Evolutionary conservation across 805 yeast species (phyloP).

Genomic region (Candida tammaniensis): DNA sequence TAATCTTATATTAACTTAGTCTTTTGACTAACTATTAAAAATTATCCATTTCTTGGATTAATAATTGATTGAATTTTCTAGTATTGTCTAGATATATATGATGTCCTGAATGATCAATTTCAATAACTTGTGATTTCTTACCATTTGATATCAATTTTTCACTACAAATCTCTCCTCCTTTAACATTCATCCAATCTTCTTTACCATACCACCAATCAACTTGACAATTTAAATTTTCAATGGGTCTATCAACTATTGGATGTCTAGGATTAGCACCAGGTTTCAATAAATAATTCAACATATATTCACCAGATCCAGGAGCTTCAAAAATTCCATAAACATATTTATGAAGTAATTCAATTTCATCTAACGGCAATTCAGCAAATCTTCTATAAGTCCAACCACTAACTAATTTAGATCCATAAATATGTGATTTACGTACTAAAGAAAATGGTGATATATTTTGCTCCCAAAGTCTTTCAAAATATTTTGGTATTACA

Average conservation of each 20-base stretch:
- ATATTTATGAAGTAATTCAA: constrained; percentile 65
- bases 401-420: constrained; percentile 81
- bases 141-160: constrained; percentile 25
- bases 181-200: constrained; percentile 59
- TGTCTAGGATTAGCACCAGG: constrained; percentile 90
- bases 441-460: constrained; percentile 83
- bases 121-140: constrained; percentile 26
- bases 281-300: constrained; percentile 75
- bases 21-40: constrained; percentile 4
- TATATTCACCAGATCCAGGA: constrained; percentile 90
- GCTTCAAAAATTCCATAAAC: constrained; percentile 82
- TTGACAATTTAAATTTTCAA: constrained; percentile 54
- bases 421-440: constrained; percentile 73
- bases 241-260: constrained; percentile 56
- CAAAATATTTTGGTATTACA: constrained; percentile 72
- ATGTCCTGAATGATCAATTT: constrained; percentile 64
- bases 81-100: constrained; percentile 75
- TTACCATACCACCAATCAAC: constrained; percentile 86
- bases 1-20: constrained; percentile 9
- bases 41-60: constrained; percentile 50
- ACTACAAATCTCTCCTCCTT: constrained; percentile 45
- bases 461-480: constrained; percentile 79
- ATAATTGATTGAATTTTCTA: constrained; percentile 47
- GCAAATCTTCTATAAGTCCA: constrained; percentile 88
- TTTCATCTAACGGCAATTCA: constrained; percentile 44